Evolutionary conservation across 1,139 yeast genomes (phyloP), one percentile per base, ranked within the genome.

Genomic region (Diutina sp.): DNA sequence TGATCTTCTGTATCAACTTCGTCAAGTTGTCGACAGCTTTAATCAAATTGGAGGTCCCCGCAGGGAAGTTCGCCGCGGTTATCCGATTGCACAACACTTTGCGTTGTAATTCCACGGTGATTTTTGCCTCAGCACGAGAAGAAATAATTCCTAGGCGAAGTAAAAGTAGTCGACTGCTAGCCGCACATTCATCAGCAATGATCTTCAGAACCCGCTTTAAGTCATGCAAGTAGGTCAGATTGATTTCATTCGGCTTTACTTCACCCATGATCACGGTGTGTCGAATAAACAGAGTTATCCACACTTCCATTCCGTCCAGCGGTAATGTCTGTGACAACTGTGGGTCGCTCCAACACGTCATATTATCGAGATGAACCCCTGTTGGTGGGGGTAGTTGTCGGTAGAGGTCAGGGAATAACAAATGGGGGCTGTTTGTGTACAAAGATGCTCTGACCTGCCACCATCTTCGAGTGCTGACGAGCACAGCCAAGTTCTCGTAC

Each of bases 1-100:
- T 69, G 25, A 68, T 61, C 53, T 56, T 61, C 14, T 45, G 35
- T 11, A 60, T 58, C 11, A 62, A 55, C 4, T 35, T 35, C 16
- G 50, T 29, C 30, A 46, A 51, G 38, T 9, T 16, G 8, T 18
- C n/a, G 28, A 30, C 14, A n/a, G 44, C 46, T 29, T 44, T n/a
- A n/a, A 9, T 4, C 5, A 21, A 4, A n/a, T 12, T 30, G 44
- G 44, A 14, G n/a, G 44, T 21, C 11, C 30, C 51, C 7, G 30
- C 29, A 9, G 32, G 50, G 30, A 25, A 29, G 29, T 30, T 54
- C 5, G 16, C 28, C 28, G 11, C 16, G 12, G 41, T 29, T 16
- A 48, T 11, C n/a, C 45, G 29, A 8, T 41, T 9, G 25, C 14
- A 38, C 30, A 38, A 11, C 28, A 50, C 18, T 44, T 55, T 29